phyloP scores from a whole-genome alignment of 108 stramenopile genomes.

The Pseudonitzschia pungens region DNA sequence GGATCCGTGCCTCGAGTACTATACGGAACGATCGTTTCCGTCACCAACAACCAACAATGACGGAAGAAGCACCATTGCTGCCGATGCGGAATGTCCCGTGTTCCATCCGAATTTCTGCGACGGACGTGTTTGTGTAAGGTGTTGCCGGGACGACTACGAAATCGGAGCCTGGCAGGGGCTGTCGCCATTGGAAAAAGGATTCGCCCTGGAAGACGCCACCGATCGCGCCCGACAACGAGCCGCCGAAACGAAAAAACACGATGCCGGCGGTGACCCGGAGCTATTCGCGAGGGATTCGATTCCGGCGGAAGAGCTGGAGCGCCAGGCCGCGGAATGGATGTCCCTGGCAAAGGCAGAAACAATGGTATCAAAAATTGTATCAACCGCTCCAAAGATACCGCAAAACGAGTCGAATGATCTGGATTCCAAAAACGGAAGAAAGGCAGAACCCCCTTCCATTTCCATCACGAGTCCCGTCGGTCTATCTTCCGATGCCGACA shows the following conservation, averaged over 20 bases:
- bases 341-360: neutral
- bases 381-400: neutral
- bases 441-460: neutral
- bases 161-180: conserved; percentile 56
- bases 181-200: conserved; percentile 43
- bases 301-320: neutral
- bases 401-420: neutral
- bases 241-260: neutral
- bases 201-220: conserved; percentile 54
- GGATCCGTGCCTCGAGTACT: neutral
- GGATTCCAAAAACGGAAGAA: neutral
- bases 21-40: neutral
- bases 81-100: neutral
- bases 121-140: conserved; percentile 68
- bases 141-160: conserved; percentile 70
- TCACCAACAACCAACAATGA: neutral
- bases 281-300: neutral
- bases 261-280: neutral
- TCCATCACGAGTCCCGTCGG: neutral
- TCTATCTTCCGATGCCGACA: neutral
- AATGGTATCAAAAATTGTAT: neutral
- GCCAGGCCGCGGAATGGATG: neutral
- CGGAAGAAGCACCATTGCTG: neutral
- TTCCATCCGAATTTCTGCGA: conserved; percentile 45
- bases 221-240: conserved; percentile 36